Evolutionary conservation across 768 basidiomycete genomes (phyloP).

Genomic region (Boletus bicolor): DNA sequence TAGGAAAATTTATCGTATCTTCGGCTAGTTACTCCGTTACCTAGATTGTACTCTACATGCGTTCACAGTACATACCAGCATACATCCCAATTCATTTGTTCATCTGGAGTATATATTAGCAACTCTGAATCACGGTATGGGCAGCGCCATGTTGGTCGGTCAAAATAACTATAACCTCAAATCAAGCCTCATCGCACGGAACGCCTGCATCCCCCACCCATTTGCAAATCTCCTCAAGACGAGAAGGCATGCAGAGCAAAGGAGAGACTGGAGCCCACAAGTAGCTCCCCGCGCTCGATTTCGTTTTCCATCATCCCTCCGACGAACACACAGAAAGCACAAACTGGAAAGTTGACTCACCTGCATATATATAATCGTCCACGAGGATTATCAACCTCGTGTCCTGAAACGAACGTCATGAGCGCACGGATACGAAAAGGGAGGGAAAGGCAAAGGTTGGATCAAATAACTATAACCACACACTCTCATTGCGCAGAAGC

Average conservation of each 20-base stretch:
- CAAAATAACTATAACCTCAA: slow-evolving; percentile 35
- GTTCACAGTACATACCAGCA: not conserved
- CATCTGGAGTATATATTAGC: slow-evolving; percentile 9
- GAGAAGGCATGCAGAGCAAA: slow-evolving; percentile 18
- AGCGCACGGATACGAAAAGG: not conserved
- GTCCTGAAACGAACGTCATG: slow-evolving; percentile 8
- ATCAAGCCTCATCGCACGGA: slow-evolving; percentile 19
- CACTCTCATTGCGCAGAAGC: slow-evolving; percentile 33
- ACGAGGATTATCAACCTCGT: not conserved
- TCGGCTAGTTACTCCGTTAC: not conserved
- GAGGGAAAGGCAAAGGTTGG: not conserved
- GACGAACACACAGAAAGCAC: slow-evolving; percentile 2
- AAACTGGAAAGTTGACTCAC: slow-evolving; percentile 3
- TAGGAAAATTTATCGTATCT: slow-evolving; percentile 6
- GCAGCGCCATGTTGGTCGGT: slow-evolving; percentile 2
- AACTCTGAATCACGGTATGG: not conserved
- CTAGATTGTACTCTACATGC: slow-evolving; percentile 15
- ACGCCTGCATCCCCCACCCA: slow-evolving; percentile 20
- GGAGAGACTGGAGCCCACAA: slow-evolving; percentile 23
- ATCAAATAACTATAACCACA: slow-evolving; percentile 39
- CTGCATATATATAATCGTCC: not conserved
- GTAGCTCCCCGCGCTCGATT: slow-evolving; percentile 24
- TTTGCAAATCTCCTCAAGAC: slow-evolving; percentile 30
- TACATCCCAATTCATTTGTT: slow-evolving; percentile 7
- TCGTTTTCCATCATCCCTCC: slow-evolving; percentile 28